phyloP scores from a whole-genome alignment of 164 flowering plant species.

The Berberis vulgaris region DNA sequence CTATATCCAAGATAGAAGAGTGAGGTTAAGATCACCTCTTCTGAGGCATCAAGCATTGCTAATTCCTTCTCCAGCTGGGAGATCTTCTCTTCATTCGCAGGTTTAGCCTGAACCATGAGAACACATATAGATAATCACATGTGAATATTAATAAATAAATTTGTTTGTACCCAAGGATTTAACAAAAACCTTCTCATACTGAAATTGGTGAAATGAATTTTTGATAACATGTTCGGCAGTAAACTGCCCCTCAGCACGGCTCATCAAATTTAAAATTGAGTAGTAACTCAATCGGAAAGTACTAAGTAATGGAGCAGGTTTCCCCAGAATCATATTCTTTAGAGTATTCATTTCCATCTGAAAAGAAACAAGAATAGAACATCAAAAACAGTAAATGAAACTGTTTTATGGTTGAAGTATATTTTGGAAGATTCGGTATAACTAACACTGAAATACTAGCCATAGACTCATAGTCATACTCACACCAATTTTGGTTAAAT shows the following conservation, averaged over 20 bases:
- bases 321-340: slow-evolving; percentile 93
- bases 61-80: slow-evolving; percentile 81
- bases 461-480: too few species aligned
- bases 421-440: too few species aligned
- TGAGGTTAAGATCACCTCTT: slow-evolving; percentile 48
- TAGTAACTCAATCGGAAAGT: slow-evolving; percentile 96
- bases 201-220: slow-evolving; percentile 97
- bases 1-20: background rate
- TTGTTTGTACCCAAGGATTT: background rate
- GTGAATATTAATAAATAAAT: too few species aligned
- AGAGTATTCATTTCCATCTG: slow-evolving; percentile 96
- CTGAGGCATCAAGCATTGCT: slow-evolving; percentile 80
- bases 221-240: slow-evolving; percentile 96
- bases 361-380: slow-evolving; percentile 1
- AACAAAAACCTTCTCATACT: slow-evolving; percentile 79
- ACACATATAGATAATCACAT: background rate
- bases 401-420: background rate
- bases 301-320: slow-evolving; percentile 94
- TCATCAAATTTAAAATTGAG: slow-evolving; percentile 87
- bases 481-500: too few species aligned
- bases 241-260: slow-evolving; percentile 98
- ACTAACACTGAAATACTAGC: too few species aligned
- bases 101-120: slow-evolving; percentile 54
- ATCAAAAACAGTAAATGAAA: background rate
- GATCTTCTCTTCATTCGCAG: slow-evolving; percentile 75